These are phyloP conservation scores for Salmacisia buchloeana DNA, from an alignment of 1,284 basidiomycete species.

Conservation along the genomic window DNA sequence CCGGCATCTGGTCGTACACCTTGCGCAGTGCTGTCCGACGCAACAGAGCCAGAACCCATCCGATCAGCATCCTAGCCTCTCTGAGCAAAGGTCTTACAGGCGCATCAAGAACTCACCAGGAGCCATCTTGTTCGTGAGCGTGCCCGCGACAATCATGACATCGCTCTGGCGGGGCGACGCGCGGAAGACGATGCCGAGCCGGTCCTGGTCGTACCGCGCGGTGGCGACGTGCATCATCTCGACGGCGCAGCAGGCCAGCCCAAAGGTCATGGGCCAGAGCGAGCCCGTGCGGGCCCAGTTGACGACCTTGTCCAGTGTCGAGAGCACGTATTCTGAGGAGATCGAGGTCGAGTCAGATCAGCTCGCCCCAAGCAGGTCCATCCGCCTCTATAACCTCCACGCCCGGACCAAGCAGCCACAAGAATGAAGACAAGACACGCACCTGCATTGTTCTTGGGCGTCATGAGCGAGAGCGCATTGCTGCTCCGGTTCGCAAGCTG, in stretches of 20 bases:
- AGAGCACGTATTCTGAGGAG: conserved; percentile 83
- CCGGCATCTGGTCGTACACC: conserved; percentile 50
- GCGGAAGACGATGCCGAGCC: conserved; percentile 95
- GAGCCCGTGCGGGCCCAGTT: conserved; percentile 97
- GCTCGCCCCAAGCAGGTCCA: background rate
- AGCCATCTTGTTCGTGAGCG: conserved; percentile 99
- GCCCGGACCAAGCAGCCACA: background rate
- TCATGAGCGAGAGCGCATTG: conserved; percentile 64
- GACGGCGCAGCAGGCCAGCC: conserved; percentile 96
- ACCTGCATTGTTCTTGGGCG: conserved; percentile 84
- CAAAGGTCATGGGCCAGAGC: conserved; percentile 99
- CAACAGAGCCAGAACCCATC: background rate
- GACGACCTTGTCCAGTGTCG: conserved; percentile 90
- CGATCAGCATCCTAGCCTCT: background rate
- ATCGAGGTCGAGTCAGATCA: background rate
- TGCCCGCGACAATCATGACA: conserved; percentile 99
- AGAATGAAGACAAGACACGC: conserved; percentile 47
- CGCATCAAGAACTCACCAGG: conserved; percentile 63
- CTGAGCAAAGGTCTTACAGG: background rate
- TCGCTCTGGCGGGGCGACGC: conserved; percentile 95
- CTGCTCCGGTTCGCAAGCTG: conserved; percentile 37
- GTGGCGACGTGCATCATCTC: conserved; percentile 91
- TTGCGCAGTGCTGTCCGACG: conserved; percentile 22
- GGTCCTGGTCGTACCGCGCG: conserved; percentile 96
- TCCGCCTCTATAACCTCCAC: background rate